These are phyloP conservation scores for Dillenia suffruticosa DNA, from an alignment of 164 flowering plant genomes.

Conservation along the genomic window DNA sequence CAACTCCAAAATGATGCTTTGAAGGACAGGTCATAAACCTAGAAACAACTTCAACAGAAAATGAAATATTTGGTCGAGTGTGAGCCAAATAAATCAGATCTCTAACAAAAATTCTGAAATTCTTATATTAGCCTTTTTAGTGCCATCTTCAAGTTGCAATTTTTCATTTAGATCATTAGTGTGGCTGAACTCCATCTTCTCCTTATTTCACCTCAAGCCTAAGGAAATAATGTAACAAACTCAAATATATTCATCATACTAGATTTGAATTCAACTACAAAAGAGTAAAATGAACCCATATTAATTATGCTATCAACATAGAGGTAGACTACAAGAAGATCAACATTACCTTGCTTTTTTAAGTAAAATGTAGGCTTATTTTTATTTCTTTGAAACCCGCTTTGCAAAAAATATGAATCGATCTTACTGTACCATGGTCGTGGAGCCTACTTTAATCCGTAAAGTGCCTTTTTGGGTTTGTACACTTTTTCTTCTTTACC, in stretches of 20 bases:
- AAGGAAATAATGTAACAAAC: neutral
- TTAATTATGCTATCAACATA: neutral
- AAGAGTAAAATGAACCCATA: too few species aligned
- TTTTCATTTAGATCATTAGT: neutral
- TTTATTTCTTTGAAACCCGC: neutral
- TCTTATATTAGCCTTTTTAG: too few species aligned
- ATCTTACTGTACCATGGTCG: conserved; percentile 6
- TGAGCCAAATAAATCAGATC: too few species aligned
- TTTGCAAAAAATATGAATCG: conserved; percentile 2
- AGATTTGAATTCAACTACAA: neutral
- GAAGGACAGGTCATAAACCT: too few species aligned
- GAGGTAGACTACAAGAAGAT: neutral
- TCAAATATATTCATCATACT: neutral
- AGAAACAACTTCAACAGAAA: too few species aligned
- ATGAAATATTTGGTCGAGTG: too few species aligned
- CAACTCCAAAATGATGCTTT: too few species aligned
- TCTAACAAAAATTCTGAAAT: too few species aligned
- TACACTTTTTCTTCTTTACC: neutral
- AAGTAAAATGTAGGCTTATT: neutral
- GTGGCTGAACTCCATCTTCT: neutral
- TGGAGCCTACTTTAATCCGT: conserved; percentile 2
- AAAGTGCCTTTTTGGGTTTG: conserved; percentile 2
- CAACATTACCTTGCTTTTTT: neutral
- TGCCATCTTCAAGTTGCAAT: neutral
- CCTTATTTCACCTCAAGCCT: too few species aligned